phyloP scores from a whole-genome alignment of 495 filamentous ascomycete genomes.

The Recurvomyces mirabilis region DNA sequence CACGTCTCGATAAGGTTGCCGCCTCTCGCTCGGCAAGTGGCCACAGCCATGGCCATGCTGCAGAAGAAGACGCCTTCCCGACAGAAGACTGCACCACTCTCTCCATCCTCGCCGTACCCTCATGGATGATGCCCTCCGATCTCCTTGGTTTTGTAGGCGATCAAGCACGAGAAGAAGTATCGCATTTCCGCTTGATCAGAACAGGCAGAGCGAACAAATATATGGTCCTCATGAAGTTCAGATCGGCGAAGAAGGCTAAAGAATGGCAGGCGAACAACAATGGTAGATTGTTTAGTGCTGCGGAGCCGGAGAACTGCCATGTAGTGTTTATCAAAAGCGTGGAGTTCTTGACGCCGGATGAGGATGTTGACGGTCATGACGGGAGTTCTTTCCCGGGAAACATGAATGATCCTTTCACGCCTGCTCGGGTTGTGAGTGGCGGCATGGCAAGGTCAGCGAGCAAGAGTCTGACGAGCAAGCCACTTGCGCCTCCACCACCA shows the following conservation, averaged over 20 bases:
- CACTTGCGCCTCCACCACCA: slow-evolving; percentile 83
- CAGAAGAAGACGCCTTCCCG: slow-evolving; percentile 23
- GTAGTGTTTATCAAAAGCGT: slow-evolving; percentile 93
- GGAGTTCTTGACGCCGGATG: slow-evolving; percentile 44
- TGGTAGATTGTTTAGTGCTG: slow-evolving; percentile 86
- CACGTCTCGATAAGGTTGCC: no score
- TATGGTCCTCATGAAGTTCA: slow-evolving; percentile 95
- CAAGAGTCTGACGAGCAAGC: slow-evolving; percentile 55
- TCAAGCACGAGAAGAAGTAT: slow-evolving; percentile 75
- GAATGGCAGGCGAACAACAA: slow-evolving; percentile 82
- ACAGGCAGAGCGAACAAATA: slow-evolving; percentile 82
- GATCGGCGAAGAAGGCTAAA: slow-evolving; percentile 58
- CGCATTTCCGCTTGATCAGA: slow-evolving; percentile 90
- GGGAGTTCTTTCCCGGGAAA: slow-evolving; percentile 41
- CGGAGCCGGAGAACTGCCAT: slow-evolving; percentile 95
- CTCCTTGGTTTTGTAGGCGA: slow-evolving; percentile 90
- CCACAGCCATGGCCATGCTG: slow-evolving; percentile 7
- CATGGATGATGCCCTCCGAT: slow-evolving; percentile 80
- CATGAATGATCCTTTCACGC: slow-evolving; percentile 54
- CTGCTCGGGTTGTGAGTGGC: slow-evolving; percentile 23
- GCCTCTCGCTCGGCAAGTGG: no score
- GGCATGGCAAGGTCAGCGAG: neutral
- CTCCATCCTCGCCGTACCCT: slow-evolving; percentile 89
- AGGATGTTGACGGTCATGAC: slow-evolving; percentile 27
- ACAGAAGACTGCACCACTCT: slow-evolving; percentile 74